These are phyloP conservation scores for Wickerhamomyces sp. DNA, from an alignment of 1,139 yeast species.

Conservation along the genomic window DNA sequence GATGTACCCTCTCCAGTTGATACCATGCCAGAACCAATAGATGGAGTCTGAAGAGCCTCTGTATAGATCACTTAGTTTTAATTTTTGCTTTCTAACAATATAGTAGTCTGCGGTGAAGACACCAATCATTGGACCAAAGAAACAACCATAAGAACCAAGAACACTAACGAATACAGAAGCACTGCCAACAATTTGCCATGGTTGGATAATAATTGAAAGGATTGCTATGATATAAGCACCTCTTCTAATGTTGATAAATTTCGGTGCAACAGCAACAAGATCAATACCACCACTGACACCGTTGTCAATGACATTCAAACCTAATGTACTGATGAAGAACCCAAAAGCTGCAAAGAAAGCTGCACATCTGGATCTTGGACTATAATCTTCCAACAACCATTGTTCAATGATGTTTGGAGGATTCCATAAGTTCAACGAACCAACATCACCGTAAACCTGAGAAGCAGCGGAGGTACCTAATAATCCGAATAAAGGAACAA, in stretches of 20 bases:
- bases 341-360: constrained; percentile 32
- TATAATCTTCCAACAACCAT: constrained; percentile 26
- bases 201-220: constrained; percentile 28
- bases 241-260: constrained; percentile 35
- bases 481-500: constrained; percentile 38
- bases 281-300: constrained; percentile 44
- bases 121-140: constrained; percentile 30
- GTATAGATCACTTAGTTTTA: constrained; percentile 29
- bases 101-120: constrained; percentile 27
- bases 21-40: constrained; percentile 31
- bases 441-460: constrained; percentile 31
- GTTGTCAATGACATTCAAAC: constrained; percentile 38
- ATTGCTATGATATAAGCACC: constrained; percentile 29
- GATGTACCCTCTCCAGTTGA: constrained; percentile 26
- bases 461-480: constrained; percentile 37
- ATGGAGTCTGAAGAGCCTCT: constrained; percentile 24
- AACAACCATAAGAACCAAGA: constrained; percentile 29
- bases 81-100: constrained; percentile 25
- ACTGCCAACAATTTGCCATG: constrained; percentile 31
- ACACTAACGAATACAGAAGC: constrained; percentile 30
- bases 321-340: constrained; percentile 30
- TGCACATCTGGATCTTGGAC: constrained; percentile 31
- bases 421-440: constrained; percentile 31
- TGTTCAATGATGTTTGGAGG: constrained; percentile 31
- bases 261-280: constrained; percentile 36